A percentile compares a stretch with the other conserved stretches of the same genome.
Conservation (phyloP, 2,329 filamentous ascomycete species). For the Fusarium stilboides region DNA sequence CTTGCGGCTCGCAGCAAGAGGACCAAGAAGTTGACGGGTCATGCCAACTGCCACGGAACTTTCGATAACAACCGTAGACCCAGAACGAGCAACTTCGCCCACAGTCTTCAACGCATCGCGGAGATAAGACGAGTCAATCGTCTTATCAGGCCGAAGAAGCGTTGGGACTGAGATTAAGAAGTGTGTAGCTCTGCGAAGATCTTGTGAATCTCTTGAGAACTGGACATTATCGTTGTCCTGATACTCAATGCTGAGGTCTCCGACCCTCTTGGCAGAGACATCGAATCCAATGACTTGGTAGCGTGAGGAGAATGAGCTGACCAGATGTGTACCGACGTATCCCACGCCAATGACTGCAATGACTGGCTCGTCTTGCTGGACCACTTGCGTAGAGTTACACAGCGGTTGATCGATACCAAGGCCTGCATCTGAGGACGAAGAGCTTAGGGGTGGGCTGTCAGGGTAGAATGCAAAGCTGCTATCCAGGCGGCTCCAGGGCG, state of each 20-base stretch:
- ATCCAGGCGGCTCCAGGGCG: conserved; percentile 20
- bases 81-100: conserved; percentile 56
- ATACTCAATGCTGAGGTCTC: conserved; percentile 51
- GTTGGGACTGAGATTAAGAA: conserved; percentile 69
- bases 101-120: conserved; percentile 61
- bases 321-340: conserved; percentile 66
- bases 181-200: conserved; percentile 61
- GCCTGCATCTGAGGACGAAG: conserved; percentile 10
- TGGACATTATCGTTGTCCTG: conserved; percentile 1
- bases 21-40: conserved; percentile 64
- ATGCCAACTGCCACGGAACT: conserved; percentile 68
- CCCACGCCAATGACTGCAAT: conserved; percentile 67
- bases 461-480: conserved; percentile 25
- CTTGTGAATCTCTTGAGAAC: conserved; percentile 55
- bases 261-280: conserved; percentile 57
- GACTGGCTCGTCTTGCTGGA: conserved; percentile 47
- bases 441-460: conserved; percentile 31
- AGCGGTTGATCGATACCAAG: neutral
- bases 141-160: conserved; percentile 61
- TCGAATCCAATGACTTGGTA: conserved; percentile 64
- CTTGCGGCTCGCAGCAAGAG: conserved; percentile 57
- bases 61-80: conserved; percentile 65
- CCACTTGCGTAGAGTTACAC: neutral
- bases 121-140: conserved; percentile 63
- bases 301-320: conserved; percentile 58